Conservation (phyloP, 371 early-diverging fungal genomes). For the Mucor indicus region DNA sequence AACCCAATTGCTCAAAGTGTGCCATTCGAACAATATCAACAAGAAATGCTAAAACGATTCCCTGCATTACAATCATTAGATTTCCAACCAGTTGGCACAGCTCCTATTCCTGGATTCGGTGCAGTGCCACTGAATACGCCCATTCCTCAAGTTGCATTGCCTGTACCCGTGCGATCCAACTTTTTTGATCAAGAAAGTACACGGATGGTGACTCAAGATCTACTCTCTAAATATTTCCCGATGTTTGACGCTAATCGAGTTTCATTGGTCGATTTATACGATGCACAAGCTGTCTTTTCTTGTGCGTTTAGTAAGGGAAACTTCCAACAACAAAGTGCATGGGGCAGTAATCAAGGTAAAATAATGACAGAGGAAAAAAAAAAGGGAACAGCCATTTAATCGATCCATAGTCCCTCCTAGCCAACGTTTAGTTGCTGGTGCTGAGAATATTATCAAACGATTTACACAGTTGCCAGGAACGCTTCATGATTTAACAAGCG, state of each 20-base stretch:
- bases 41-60: constrained; percentile 17
- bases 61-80: constrained; percentile 18
- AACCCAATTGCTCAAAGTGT: constrained; percentile 50
- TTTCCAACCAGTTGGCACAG: constrained; percentile 11
- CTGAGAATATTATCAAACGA: constrained; percentile 33
- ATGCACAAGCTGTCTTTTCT: constrained; percentile 32
- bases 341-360: constrained; percentile 38
- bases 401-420: neutral
- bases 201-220: constrained; percentile 28
- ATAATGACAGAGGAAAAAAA: neutral
- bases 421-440: constrained; percentile 12
- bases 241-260: constrained; percentile 39
- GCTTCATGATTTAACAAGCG: constrained; percentile 38
- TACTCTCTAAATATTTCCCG: constrained; percentile 42
- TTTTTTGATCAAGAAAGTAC: constrained; percentile 42
- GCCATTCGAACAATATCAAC: constrained; percentile 10
- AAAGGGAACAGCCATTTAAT: neutral
- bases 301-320: constrained; percentile 23
- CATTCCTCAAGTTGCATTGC: neutral
- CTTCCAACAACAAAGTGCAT: constrained; percentile 22
- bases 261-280: constrained; percentile 35
- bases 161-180: constrained; percentile 14
- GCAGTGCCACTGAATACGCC: neutral
- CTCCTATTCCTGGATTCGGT: no score
- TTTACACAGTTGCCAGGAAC: constrained; percentile 49